A percentile compares a stretch with the other conserved stretches of the same genome.
These are phyloP conservation scores for Debaryomyces sp. DNA, from an alignment of 1,139 yeast genomes.

Conservation along the genomic window DNA sequence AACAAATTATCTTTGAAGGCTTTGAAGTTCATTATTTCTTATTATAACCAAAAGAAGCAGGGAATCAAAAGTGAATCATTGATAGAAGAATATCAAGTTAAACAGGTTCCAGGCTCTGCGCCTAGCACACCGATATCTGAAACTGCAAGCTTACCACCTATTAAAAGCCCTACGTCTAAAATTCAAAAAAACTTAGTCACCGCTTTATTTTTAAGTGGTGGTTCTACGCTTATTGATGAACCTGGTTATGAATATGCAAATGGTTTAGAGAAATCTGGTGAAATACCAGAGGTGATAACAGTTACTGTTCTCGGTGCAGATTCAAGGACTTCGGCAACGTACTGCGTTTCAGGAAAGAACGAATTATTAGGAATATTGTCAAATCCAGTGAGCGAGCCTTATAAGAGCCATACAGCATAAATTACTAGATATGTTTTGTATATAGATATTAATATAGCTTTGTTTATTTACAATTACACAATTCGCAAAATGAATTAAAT, in stretches of 20 bases:
- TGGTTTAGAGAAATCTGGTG: conserved; percentile 35
- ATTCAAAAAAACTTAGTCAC: conserved; percentile 19
- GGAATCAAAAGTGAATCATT: conserved; percentile 21
- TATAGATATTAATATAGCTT: conserved; percentile 2
- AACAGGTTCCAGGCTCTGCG: conserved; percentile 18
- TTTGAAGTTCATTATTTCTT: conserved; percentile 46
- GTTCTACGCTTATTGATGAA: conserved; percentile 71
- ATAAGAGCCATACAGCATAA: conserved; percentile 1
- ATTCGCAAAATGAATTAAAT: conserved; percentile 5
- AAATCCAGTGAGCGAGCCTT: conserved; percentile 8
- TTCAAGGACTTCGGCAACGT: conserved; percentile 60
- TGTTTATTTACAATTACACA: conserved; percentile 10
- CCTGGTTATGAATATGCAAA: conserved; percentile 66
- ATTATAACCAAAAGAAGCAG: conserved; percentile 26
- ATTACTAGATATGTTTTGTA: not conserved
- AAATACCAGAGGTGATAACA: conserved; percentile 51
- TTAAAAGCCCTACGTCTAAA: not conserved
- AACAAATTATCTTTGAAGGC: conserved; percentile 56
- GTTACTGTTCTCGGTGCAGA: conserved; percentile 55
- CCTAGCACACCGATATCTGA: conserved; percentile 17
- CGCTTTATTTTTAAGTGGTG: conserved; percentile 64
- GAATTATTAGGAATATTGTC: conserved; percentile 63
- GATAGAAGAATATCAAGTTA: conserved; percentile 26
- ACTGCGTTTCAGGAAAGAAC: conserved; percentile 75
- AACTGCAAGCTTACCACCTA: conserved; percentile 7